phyloP scores from a whole-genome alignment of 805 yeast genomes.

The Naumovozyma baii region DNA sequence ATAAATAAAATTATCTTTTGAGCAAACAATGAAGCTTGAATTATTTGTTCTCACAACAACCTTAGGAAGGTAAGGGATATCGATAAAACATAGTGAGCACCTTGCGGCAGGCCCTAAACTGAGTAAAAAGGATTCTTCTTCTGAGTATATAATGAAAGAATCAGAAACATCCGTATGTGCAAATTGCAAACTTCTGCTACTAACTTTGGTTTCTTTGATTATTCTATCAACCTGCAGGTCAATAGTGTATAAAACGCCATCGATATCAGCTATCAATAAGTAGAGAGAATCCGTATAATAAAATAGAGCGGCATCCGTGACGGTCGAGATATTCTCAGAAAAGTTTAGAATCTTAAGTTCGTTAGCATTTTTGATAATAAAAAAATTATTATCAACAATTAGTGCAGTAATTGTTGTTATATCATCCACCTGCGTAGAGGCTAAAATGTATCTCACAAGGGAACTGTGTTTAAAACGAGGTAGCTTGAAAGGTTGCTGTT shows the following conservation, averaged over 20 bases:
- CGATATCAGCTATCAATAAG: neutral
- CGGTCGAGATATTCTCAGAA: neutral
- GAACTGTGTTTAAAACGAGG: neutral
- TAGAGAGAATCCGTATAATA: neutral
- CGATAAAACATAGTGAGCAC: neutral
- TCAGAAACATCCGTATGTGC: neutral
- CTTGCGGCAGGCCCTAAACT: neutral
- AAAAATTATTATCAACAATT: neutral
- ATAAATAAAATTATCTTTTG: neutral
- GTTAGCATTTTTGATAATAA: neutral
- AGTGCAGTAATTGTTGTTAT: neutral
- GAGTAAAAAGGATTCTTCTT: neutral
- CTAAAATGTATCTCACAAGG: neutral
- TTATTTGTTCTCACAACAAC: neutral
- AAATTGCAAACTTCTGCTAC: neutral
- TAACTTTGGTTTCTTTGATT: no score
- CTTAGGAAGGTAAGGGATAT: neutral
- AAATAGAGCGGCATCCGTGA: neutral
- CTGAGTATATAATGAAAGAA: neutral
- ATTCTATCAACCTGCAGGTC: neutral
- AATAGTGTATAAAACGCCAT: neutral
- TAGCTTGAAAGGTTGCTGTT: neutral
- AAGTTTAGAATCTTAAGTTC: neutral
- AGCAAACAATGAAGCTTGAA: neutral
- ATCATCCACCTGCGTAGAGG: neutral